Base-by-base conservation (phyloP, 2,329 filamentous ascomycete genomes). In the Sporothrix pallida region DNA sequence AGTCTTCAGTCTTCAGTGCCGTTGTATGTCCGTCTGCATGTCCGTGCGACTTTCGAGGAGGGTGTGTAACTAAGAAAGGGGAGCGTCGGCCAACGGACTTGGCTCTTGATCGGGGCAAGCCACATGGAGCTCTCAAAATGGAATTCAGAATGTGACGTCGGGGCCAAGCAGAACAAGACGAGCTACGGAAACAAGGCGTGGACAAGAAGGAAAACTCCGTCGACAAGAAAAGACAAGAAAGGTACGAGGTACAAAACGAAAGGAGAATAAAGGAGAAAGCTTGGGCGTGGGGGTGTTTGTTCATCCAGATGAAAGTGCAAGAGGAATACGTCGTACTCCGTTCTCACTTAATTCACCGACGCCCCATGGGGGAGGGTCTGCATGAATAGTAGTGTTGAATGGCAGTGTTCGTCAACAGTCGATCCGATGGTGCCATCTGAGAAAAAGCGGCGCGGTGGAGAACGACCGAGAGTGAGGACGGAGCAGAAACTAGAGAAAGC, bases 401-500 rank as follows among this genome's bases (percentile, higher is more conserved):
- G 54, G 54, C 20, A 12, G 26, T 12, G 26, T 71, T 73, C 65
- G 72, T 73, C 63, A 73, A 70, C 54, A 70, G 52, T 52, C 44
- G 54, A 70, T 63, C 72, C 52, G 72, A 73, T 70, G 72, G 54
- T 70, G 72, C 65, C 65, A 73, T 73, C 20, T 60, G 7, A 37
- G 31, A 37, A 37, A 37, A 37, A 37, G n/a, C 13, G 12, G 12
- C 8, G 13, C 6, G 17, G 44, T 37, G 12, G 31, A 13, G 17
- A 7, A 48, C 12, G 42, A 44, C 42, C 9, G n/a, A 65, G 23
- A 8, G 46, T 48, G 46, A 17, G 46, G 9, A 48, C 46, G 46
- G 23, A 56, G 9, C 31, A 13, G n/a, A 56, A 23, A 56, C 20
- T 10, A 56, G 8, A 8, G 52, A 10, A 20, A 20, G n/a, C 5